Percentiles rank a stretch among this genome's conserved stretches.
Evolutionary conservation across 2,329 filamentous ascomycete species (phyloP).

Genomic region (Penicillium olsonii): DNA sequence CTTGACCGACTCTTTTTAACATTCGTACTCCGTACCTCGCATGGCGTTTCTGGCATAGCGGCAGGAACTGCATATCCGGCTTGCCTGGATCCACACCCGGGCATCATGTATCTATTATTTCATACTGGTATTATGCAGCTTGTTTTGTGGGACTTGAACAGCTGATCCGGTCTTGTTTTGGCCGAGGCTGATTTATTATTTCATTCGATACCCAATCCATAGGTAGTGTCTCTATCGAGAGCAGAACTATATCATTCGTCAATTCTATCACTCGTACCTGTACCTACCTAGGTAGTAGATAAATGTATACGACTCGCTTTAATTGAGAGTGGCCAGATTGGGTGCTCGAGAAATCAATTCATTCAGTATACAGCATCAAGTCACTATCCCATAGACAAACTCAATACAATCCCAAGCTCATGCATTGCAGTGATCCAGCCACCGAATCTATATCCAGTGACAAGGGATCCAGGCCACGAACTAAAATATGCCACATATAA

Average conservation of each 20-base stretch:
- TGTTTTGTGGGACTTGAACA: neutral
- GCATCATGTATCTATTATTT: neutral
- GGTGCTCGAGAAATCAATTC: conserved; percentile 7
- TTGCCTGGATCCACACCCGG: neutral
- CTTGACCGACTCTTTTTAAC: neutral
- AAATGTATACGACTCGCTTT: too few relatives aligned
- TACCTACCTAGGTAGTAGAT: too few relatives aligned
- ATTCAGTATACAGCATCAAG: conserved; percentile 13
- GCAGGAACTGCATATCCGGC: neutral
- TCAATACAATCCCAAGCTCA: neutral
- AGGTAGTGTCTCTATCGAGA: neutral
- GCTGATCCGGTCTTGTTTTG: neutral
- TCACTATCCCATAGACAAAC: conserved; percentile 4
- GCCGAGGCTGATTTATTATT: conserved; percentile 4
- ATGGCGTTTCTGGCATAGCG: conserved; percentile 6
- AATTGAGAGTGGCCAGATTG: too few relatives aligned
- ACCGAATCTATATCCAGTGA: neutral
- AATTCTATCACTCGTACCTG: neutral
- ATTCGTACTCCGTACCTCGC: neutral
- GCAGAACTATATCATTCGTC: neutral
- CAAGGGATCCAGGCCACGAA: neutral
- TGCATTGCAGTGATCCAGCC: neutral
- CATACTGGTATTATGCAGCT: neutral
- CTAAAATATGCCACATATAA: conserved; percentile 22
- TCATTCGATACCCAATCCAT: conserved; percentile 22